These are phyloP conservation scores for Mycothermus thermophilus DNA, from an alignment of 495 filamentous ascomycete genomes.

Conservation along the genomic window DNA sequence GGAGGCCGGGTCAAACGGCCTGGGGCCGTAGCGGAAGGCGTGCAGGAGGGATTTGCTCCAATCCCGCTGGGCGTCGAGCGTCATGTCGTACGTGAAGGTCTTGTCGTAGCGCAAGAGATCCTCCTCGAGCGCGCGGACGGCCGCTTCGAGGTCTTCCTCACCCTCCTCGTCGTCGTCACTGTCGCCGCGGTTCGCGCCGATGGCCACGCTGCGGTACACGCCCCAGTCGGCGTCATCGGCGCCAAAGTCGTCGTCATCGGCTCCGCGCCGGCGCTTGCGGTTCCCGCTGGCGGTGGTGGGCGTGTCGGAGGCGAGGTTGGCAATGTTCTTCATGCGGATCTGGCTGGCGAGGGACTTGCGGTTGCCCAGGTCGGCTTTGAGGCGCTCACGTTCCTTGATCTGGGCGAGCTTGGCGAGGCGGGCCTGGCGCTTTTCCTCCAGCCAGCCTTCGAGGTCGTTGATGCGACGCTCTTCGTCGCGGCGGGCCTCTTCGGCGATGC, in stretches of 20 bases:
- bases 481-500: conserved; percentile 66
- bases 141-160: conserved; percentile 68
- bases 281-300: conserved; percentile 39
- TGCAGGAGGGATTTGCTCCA: conserved; percentile 88
- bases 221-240: conserved; percentile 97
- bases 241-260: conserved; percentile 82
- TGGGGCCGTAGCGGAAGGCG: conserved; percentile 73
- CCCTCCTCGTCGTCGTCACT: conserved; percentile 67
- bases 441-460: conserved; percentile 76
- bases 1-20: conserved; percentile 68
- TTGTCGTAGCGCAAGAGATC: conserved; percentile 79
- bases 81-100: conserved; percentile 77
- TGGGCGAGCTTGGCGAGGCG: conserved; percentile 60
- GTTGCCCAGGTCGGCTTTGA: conserved; percentile 87
- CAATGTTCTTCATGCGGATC: conserved; percentile 96
- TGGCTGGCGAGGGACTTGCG: conserved; percentile 91
- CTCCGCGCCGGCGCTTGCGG: conserved; percentile 66
- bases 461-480: conserved; percentile 71
- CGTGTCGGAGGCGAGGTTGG: conserved; percentile 83
- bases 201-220: conserved; percentile 83
- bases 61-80: conserved; percentile 78
- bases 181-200: conserved; percentile 46
- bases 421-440: conserved; percentile 61
- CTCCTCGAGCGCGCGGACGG: conserved; percentile 60
- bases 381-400: conserved; percentile 83